Evolutionary conservation across 2,329 filamentous ascomycete genomes (phyloP).

Genomic region (Pseudogymnoascus sp.): DNA sequence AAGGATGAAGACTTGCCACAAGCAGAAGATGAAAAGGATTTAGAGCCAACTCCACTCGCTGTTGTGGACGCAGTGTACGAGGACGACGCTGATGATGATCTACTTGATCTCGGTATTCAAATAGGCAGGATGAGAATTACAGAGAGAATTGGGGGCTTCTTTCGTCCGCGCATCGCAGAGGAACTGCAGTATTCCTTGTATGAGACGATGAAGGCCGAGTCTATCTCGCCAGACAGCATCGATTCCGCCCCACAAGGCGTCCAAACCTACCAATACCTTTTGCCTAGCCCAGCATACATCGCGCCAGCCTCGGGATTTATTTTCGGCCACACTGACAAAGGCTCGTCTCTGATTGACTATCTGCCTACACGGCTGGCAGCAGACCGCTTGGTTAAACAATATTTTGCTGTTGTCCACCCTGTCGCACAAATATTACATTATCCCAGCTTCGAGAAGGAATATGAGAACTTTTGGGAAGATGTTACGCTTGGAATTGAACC

Average conservation of each 20-base stretch:
- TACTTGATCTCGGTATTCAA: slow-evolving; percentile 63
- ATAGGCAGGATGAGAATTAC: slow-evolving; percentile 66
- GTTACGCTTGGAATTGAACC: slow-evolving; percentile 53
- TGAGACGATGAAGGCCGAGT: neutral
- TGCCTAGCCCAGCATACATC: slow-evolving; percentile 58
- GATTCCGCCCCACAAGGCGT: slow-evolving; percentile 15
- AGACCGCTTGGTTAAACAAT: slow-evolving; percentile 56
- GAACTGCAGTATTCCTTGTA: slow-evolving; percentile 40
- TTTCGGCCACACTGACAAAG: slow-evolving; percentile 45
- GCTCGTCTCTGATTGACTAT: slow-evolving; percentile 48
- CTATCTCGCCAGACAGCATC: neutral
- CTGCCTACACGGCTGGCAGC: slow-evolving; percentile 50
- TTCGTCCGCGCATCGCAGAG: slow-evolving; percentile 60
- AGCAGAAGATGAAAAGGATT: slow-evolving; percentile 51
- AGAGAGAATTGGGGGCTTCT: slow-evolving; percentile 65
- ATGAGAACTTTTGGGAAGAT: slow-evolving; percentile 57
- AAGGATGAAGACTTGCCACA: slow-evolving; percentile 36
- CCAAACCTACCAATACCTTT: slow-evolving; percentile 44
- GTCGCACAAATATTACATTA: slow-evolving; percentile 60
- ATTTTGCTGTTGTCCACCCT: slow-evolving; percentile 60
- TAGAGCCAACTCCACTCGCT: slow-evolving; percentile 56
- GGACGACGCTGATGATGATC: slow-evolving; percentile 52
- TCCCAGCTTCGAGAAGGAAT: slow-evolving; percentile 57
- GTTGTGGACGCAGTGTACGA: slow-evolving; percentile 61
- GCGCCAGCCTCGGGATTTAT: slow-evolving; percentile 60